Conservation (phyloP, 2,329 filamentous ascomycete genomes). For the Didymella keratinophila region DNA sequence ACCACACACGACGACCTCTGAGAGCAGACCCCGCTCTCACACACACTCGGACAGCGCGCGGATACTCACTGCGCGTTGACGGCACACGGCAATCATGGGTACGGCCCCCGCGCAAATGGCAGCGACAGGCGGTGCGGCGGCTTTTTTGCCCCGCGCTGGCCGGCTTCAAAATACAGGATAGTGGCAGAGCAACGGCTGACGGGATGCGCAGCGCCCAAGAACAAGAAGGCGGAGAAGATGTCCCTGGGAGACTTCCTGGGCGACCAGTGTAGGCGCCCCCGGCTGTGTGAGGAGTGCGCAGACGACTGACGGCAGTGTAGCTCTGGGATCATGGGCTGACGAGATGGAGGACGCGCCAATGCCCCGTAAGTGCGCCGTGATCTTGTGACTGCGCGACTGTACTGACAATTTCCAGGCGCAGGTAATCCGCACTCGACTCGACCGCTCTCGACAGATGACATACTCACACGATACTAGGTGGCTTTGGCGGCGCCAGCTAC, state of each 20-base stretch:
- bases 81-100: constrained; percentile 67
- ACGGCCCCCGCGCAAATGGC: constrained; percentile 42
- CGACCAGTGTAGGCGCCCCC: constrained; percentile 76
- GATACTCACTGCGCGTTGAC: constrained; percentile 49
- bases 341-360: constrained; percentile 90
- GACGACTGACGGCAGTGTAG: constrained; percentile 54
- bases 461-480: constrained; percentile 28
- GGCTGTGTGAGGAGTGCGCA: constrained; percentile 27
- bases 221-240: constrained; percentile 96
- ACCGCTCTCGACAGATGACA: not conserved
- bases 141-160: constrained; percentile 39
- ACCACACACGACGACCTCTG: constrained; percentile 35
- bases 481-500: constrained; percentile 47
- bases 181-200: constrained; percentile 54
- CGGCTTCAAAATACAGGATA: constrained; percentile 21
- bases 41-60: constrained; percentile 47
- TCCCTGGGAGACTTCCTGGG: constrained; percentile 94
- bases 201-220: constrained; percentile 76
- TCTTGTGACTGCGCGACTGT: not conserved
- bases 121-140: constrained; percentile 30
- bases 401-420: not conserved
- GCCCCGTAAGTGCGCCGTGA: constrained; percentile 61
- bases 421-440: not conserved
- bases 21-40: constrained; percentile 43
- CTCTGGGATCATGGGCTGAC: constrained; percentile 94